Evolutionary conservation across 2,329 filamentous ascomycete genomes (phyloP).

Genomic region (Metarhizium robertsii): DNA sequence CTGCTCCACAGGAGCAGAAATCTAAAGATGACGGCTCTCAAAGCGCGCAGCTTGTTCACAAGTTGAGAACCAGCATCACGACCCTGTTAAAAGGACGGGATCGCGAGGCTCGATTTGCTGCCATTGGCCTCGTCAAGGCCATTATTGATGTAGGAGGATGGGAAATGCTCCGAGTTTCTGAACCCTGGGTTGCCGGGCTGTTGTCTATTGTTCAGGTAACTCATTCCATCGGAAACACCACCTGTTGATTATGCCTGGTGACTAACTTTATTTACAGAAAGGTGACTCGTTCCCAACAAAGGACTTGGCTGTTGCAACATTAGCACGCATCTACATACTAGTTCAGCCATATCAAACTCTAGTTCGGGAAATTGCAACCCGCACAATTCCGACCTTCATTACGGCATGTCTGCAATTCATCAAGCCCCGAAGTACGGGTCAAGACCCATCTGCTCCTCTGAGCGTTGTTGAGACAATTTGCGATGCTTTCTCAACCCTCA

Average conservation of each 20-base stretch:
- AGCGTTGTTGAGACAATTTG: constrained; percentile 58
- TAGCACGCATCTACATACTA: constrained; percentile 76
- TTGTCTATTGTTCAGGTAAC: constrained; percentile 63
- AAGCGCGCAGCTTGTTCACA: constrained; percentile 63
- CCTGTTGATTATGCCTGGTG: neutral
- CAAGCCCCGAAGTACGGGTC: constrained; percentile 29
- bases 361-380: constrained; percentile 79
- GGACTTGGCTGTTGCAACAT: constrained; percentile 63
- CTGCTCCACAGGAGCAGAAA: constrained; percentile 50
- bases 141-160: constrained; percentile 75
- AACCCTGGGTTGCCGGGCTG: constrained; percentile 69
- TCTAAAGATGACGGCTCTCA: constrained; percentile 56
- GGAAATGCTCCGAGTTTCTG: constrained; percentile 65
- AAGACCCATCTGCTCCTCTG: constrained; percentile 23
- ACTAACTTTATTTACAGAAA: constrained; percentile 44
- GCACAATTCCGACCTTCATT: constrained; percentile 66
- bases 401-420: constrained; percentile 61
- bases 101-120: constrained; percentile 66
- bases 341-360: constrained; percentile 77
- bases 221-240: neutral
- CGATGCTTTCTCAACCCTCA: constrained; percentile 59
- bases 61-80: constrained; percentile 68
- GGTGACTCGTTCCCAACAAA: constrained; percentile 67
- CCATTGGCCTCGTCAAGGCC: constrained; percentile 70
- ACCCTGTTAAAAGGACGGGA: constrained; percentile 70